Percentiles rank a stretch among this genome's conserved stretches.
Conservation (phyloP, 805 yeast species). For the Candida endomychidarum region DNA sequence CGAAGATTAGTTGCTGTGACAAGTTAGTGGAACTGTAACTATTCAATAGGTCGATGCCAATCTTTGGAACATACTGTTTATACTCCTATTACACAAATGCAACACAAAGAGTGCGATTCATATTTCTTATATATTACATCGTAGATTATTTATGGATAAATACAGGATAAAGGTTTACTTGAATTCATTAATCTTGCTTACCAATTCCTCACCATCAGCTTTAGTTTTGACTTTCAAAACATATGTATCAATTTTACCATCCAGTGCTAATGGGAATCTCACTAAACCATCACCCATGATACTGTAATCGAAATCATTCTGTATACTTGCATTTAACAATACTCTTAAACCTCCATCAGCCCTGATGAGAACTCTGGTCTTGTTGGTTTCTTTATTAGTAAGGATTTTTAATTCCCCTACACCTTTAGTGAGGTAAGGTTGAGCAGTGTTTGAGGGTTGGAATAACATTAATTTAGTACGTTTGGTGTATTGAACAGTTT, state of each 20-base stretch:
- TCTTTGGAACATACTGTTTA: too few relatives aligned
- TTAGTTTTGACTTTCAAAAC: constrained; percentile 74
- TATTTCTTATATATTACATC: constrained; percentile 6
- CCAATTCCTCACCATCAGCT: constrained; percentile 61
- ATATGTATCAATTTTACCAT: constrained; percentile 55
- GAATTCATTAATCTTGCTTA: constrained; percentile 28
- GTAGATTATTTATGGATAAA: not conserved
- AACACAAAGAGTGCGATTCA: too few relatives aligned
- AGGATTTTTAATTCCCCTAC: constrained; percentile 80
- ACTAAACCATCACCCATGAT: constrained; percentile 66
- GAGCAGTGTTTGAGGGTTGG: constrained; percentile 39
- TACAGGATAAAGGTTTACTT: constrained; percentile 4
- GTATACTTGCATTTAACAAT: constrained; percentile 64
- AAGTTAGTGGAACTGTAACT: too few relatives aligned
- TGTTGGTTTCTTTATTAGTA: constrained; percentile 56
- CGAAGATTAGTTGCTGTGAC: too few relatives aligned
- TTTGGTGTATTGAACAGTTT: constrained; percentile 59
- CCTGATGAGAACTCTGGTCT: constrained; percentile 72
- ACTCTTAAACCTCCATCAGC: constrained; percentile 88
- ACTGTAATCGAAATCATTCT: constrained; percentile 58
- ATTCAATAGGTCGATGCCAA: too few relatives aligned
- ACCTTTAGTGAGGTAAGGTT: constrained; percentile 64
- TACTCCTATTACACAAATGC: too few relatives aligned
- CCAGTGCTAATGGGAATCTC: constrained; percentile 52
- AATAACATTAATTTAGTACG: constrained; percentile 70